These are phyloP conservation scores for Magnolia kwangsiensis DNA, from an alignment of 164 flowering plant genomes.

Conservation along the genomic window DNA sequence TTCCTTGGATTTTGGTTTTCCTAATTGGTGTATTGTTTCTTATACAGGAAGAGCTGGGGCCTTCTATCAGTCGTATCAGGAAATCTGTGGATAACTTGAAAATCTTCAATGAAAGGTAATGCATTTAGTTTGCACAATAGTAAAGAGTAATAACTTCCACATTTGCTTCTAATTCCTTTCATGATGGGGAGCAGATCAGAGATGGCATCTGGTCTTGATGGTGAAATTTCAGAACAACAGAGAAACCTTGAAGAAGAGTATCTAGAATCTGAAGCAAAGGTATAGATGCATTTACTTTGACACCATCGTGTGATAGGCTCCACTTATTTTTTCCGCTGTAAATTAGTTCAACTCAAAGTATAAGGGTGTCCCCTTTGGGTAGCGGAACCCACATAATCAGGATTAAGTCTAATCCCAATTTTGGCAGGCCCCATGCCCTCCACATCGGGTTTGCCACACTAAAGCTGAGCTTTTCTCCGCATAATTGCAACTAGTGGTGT, in stretches of 20 bases:
- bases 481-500: no score
- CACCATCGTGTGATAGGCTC: not conserved
- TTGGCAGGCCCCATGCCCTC: no score
- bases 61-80: conserved; percentile 50
- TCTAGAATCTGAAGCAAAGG: conserved; percentile 77
- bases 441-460: no score
- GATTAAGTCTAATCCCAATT: no score
- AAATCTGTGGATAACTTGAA: conserved; percentile 71
- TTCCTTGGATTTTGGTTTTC: not conserved
- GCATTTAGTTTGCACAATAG: not conserved
- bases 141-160: no score
- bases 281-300: conserved; percentile 17
- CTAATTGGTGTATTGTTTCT: not conserved
- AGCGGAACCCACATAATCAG: no score
- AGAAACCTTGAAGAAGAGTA: conserved; percentile 80
- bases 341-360: no score
- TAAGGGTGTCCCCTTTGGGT: no score
- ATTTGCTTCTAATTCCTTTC: not conserved
- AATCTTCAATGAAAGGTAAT: conserved; percentile 62
- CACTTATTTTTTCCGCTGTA: not conserved
- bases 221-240: conserved; percentile 53
- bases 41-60: conserved; percentile 65
- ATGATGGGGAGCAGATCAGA: conserved; percentile 38
- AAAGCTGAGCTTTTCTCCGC: no score
- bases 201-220: conserved; percentile 26